Evolutionary conservation across 345 rosid species (phyloP), one percentile per base, ranked within the genome.

Genomic region (Bruguiera parviflora): DNA sequence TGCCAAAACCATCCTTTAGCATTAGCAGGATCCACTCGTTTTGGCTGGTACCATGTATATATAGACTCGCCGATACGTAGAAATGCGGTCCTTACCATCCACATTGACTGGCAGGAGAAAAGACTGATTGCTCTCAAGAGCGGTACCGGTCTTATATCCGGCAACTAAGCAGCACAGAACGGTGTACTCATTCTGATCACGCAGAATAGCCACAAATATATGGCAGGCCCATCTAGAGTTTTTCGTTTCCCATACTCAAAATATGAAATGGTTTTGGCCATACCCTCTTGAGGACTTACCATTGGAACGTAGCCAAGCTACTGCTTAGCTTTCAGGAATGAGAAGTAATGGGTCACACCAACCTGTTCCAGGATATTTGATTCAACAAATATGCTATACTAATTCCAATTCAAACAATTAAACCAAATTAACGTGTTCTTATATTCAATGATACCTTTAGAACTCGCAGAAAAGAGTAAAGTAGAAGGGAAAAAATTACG

Each of bases 1-100:
- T 89, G 98, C 94, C 94, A 93, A 76, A 89, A 91, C 97, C 94
- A 93, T 53, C 88, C 89, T 65, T 63, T 84, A 19, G 96, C 88
- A 69, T 91, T 91, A 8, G 61, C 81, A 6, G 89, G 91, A 78
- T 93, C 92, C 25, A 86, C 91, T 62, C 80, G 80, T 71, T 75
- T 88, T 22, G 94, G 90, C 39, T 88, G 73, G 46, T 16, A 59
- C 92, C 85, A 86, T 0, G 94, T 96, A 55, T 81, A 86, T 15
- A 77, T 53, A 19, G 75, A 89, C 80, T 93, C 92, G 6, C 67
- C 76, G 24, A 86, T n/a, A 77, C 89, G 98, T 15, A 78, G 28
- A 58, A 77, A 86, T 47, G 80, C 89, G 58, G 75, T 8, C 78
- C 82, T 82, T 32, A 84, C 62, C 62, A 72, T 39, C 73, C 75